Evolutionary conservation across 176 grass and related monocot genomes (phyloP), one percentile per base, ranked within the genome.

Genomic region (Musa beccarii): DNA sequence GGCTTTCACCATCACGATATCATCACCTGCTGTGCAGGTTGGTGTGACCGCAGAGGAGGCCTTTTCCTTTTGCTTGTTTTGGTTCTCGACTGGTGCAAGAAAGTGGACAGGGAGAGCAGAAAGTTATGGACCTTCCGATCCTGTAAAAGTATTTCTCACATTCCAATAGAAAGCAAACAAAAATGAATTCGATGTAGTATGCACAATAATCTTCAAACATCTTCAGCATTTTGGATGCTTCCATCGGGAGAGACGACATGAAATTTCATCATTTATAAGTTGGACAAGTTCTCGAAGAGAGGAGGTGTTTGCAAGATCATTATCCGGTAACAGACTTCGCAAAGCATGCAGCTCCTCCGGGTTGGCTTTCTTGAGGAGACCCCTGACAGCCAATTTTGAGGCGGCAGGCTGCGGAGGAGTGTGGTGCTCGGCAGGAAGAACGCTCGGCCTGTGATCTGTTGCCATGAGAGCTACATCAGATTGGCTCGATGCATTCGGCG

Each of bases 311-410:
- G 28, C 1, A 1, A 17, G 21, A 55, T 34, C 72, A 19, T 59
- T 17, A 4, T 57, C 25, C 17, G 59, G 52, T 59, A 43, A 43
- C 6, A 75, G 23, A 49, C 21, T 61, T 26, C 49, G 53, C 53
- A 75, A 59, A 29, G 73, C 53, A 59, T 75, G 73, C 73, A 75
- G 43, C 54, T 75, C 73, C 25, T 75, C 54, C 12, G 13, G 53
- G 54, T 59, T 49, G 14, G 73, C 73, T 54, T 75, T 75, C 73
- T 75, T 56, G 21, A 75, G 50, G 53, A 75, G 54, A 51, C 73
- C 7, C 17, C 12, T 75, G 11, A 75, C 19, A 2, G 54, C 73
- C 14, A 59, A 21, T 11, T 75, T 59, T 16, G 73, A 49, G 15
- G 16, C 13, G 59, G 53, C 54, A 59, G 2, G 13, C 53, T 21